Percentiles rank a stretch among this genome's conserved stretches.
Conservation (phyloP, 768 basidiomycete species). For the Termitomyces bulborhizus region DNA sequence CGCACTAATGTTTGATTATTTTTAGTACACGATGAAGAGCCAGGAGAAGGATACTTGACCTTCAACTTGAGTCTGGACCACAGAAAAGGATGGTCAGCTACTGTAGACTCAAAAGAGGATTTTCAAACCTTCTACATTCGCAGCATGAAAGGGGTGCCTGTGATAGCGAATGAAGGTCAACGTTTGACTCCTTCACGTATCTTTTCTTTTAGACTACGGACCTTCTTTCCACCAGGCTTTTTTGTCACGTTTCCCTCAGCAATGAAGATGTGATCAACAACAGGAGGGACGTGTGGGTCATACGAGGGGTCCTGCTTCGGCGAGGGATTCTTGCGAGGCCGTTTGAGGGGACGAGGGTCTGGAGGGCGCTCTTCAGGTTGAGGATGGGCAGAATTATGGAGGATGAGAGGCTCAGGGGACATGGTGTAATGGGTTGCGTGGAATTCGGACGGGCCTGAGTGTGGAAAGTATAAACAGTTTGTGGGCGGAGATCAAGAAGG, state of each 20-base stretch:
- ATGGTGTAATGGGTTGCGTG: slow-evolving; percentile 18
- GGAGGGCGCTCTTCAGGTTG: slow-evolving; percentile 2
- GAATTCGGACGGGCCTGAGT: slow-evolving; percentile 20
- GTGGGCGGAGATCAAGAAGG: slow-evolving; percentile 19
- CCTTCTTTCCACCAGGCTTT: slow-evolving; percentile 44
- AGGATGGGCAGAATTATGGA: slow-evolving; percentile 2
- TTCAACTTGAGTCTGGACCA: slow-evolving; percentile 45
- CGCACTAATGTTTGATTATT: slow-evolving; percentile 28
- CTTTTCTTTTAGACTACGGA: slow-evolving; percentile 16
- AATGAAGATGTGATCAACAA: slow-evolving; percentile 45
- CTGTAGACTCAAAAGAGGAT: not conserved
- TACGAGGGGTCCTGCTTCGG: slow-evolving; percentile 21
- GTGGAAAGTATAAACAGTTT: slow-evolving; percentile 14
- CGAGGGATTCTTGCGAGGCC: slow-evolving; percentile 31
- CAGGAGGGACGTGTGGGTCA: slow-evolving; percentile 20
- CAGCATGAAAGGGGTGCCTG: slow-evolving; percentile 56
- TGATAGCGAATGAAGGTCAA: not conserved
- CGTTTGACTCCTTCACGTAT: not conserved
- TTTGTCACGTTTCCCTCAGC: slow-evolving; percentile 39
- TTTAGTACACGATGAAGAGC: slow-evolving; percentile 10
- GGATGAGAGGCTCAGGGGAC: slow-evolving; percentile 9
- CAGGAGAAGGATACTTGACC: slow-evolving; percentile 34
- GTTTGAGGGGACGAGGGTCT: slow-evolving; percentile 36
- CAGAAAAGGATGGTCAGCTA: not conserved
- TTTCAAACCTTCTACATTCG: slow-evolving; percentile 50